These are phyloP conservation scores for Chytriomyces sp. DNA, from an alignment of 192 early-diverging fungal genomes.

Conservation along the genomic window DNA sequence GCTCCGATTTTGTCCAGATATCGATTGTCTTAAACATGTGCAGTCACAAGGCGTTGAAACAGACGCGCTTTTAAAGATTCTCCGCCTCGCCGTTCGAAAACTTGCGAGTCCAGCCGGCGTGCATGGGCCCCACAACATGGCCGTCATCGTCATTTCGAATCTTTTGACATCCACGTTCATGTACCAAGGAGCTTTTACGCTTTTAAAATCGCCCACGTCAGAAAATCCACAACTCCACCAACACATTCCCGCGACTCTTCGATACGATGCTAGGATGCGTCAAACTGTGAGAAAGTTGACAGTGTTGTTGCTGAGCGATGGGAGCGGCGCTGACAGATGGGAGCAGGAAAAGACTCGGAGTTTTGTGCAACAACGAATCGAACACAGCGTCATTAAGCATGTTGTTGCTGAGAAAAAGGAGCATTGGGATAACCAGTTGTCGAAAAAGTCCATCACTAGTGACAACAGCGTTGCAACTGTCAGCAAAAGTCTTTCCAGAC, in stretches of 20 bases:
- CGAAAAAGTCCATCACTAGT: not conserved
- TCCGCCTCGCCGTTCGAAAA: slow-evolving; percentile 23
- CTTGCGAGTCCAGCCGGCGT: not conserved
- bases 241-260: not conserved
- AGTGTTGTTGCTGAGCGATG: not conserved
- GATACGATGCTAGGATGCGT: slow-evolving; percentile 23
- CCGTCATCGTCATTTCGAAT: slow-evolving; percentile 29
- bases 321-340: not conserved
- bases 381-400: slow-evolving; percentile 17
- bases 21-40: slow-evolving; percentile 20
- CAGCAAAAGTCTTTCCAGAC: not conserved
- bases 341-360: slow-evolving; percentile 26
- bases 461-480: too few relatives aligned
- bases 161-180: slow-evolving; percentile 17
- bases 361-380: slow-evolving; percentile 29
- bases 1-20: not conserved
- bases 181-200: slow-evolving; percentile 22
- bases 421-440: not conserved
- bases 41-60: slow-evolving; percentile 9
- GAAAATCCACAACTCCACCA: not conserved
- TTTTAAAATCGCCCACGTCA: not conserved
- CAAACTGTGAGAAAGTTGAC: slow-evolving; percentile 3
- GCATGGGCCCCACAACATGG: slow-evolving; percentile 7
- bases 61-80: slow-evolving; percentile 15
- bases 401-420: not conserved